Evolutionary conservation across 75 land plant genomes (phyloP).

Genomic region (Picea sitchensis): DNA sequence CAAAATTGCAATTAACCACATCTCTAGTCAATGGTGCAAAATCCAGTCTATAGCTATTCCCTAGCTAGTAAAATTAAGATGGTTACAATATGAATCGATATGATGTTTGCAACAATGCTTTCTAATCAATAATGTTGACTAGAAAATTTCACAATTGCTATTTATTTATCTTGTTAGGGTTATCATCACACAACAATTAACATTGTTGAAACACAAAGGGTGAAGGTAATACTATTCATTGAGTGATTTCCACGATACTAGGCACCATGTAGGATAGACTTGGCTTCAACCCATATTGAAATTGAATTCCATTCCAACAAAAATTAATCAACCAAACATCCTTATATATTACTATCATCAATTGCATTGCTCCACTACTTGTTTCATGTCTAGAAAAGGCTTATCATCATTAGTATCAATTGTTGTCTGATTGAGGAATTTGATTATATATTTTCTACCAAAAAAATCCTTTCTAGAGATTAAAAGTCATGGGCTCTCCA

Average conservation of each 20-base stretch:
- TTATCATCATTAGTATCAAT: too few species aligned
- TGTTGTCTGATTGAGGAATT: too few species aligned
- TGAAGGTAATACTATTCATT: background rate
- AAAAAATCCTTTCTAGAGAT: too few species aligned
- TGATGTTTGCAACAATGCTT: background rate
- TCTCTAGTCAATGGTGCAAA: conserved; percentile 46
- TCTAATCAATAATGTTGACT: background rate
- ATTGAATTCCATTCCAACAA: too few species aligned
- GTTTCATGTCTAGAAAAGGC: too few species aligned
- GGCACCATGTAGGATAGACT: too few species aligned
- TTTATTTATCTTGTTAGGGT: background rate
- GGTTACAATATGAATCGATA: background rate
- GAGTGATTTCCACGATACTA: background rate
- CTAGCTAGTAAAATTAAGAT: background rate
- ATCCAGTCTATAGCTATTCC: background rate
- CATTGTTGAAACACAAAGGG: background rate
- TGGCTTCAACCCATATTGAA: too few species aligned
- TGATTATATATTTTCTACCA: too few species aligned
- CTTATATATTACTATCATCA: too few species aligned
- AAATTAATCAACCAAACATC: too few species aligned
- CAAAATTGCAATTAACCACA: conserved; percentile 62
- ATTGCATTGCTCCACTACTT: too few species aligned
- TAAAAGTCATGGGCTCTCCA: too few species aligned
- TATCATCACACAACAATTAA: background rate
- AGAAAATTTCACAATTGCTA: background rate